Evolutionary conservation across 805 yeast species (phyloP).

Genomic region (Nakazawaea peltata): DNA sequence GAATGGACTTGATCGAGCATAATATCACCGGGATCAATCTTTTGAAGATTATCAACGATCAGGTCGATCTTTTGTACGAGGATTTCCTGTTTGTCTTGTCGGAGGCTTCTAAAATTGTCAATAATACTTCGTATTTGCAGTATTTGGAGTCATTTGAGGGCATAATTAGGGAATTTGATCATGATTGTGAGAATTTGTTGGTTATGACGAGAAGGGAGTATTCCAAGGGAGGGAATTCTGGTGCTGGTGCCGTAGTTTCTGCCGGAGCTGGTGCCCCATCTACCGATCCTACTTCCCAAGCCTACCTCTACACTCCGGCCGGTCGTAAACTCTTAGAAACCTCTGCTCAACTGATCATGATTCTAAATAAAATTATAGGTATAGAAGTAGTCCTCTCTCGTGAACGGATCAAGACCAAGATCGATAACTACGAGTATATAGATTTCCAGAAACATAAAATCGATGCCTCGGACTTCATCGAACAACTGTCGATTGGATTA

Average conservation of each 20-base stretch:
- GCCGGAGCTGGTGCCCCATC: too few relatives aligned
- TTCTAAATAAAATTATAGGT: conserved; percentile 3
- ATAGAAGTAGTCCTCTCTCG: conserved; percentile 1
- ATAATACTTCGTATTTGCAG: neutral
- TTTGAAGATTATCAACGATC: conserved; percentile 60
- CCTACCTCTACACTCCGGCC: neutral
- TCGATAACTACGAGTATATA: conserved; percentile 35
- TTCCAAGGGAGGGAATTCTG: neutral
- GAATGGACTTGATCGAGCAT: conserved; percentile 70
- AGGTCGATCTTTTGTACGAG: conserved; percentile 53
- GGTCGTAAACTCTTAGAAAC: conserved; percentile 1
- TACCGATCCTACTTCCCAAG: too few relatives aligned
- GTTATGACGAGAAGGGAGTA: neutral
- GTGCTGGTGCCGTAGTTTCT: neutral
- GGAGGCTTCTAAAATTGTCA: neutral
- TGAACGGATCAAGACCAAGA: conserved; percentile 1
- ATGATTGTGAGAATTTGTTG: neutral
- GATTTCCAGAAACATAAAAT: conserved; percentile 52
- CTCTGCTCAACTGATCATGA: conserved; percentile 4
- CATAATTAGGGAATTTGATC: conserved; percentile 1
- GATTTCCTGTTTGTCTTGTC: conserved; percentile 27
- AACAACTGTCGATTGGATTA: conserved; percentile 52
- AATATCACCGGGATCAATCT: conserved; percentile 63
- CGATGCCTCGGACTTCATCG: conserved; percentile 52
- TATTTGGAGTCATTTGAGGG: neutral